A percentile compares a stretch with the other conserved stretches of the same genome.
These are phyloP conservation scores for Scedosporium boydii DNA, from an alignment of 2,329 filamentous ascomycete species.

Conservation along the genomic window DNA sequence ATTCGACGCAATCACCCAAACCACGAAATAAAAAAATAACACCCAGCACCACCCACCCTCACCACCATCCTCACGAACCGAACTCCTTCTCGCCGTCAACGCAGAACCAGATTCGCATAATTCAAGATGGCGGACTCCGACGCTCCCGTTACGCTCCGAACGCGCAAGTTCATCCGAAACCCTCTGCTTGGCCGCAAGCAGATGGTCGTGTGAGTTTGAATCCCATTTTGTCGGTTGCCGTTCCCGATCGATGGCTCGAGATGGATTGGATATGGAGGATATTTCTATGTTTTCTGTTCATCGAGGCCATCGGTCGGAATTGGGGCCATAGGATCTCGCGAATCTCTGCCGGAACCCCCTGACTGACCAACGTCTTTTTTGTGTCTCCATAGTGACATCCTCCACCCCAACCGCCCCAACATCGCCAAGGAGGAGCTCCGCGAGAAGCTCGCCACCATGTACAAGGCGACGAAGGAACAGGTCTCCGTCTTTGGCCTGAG, in stretches of 20 bases:
- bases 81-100: conserved; percentile 19
- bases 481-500: conserved; percentile 97
- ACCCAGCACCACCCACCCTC: conserved; percentile 14
- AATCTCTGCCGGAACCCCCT: neutral
- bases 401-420: conserved; percentile 96
- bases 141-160: conserved; percentile 74
- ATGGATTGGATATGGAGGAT: too few species aligned
- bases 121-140: conserved; percentile 80
- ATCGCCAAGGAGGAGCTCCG: conserved; percentile 99
- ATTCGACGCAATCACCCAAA: neutral
- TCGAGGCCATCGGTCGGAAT: neutral
- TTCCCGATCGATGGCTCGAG: too few species aligned
- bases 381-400: conserved; percentile 69
- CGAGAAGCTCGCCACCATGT: conserved; percentile 84
- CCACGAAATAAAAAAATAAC: conserved; percentile 14
- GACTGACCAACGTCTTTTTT: conserved; percentile 7
- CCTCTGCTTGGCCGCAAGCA: conserved; percentile 97
- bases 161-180: conserved; percentile 99
- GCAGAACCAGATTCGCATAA: conserved; percentile 18
- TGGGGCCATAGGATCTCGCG: neutral
- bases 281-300: too few species aligned
- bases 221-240: neutral
- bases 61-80: conserved; percentile 18
- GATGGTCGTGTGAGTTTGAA: conserved; percentile 93
- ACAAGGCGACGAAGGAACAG: conserved; percentile 98